phyloP scores from a whole-genome alignment of 495 filamentous ascomycete genomes.

The Lophium mytilinum region DNA sequence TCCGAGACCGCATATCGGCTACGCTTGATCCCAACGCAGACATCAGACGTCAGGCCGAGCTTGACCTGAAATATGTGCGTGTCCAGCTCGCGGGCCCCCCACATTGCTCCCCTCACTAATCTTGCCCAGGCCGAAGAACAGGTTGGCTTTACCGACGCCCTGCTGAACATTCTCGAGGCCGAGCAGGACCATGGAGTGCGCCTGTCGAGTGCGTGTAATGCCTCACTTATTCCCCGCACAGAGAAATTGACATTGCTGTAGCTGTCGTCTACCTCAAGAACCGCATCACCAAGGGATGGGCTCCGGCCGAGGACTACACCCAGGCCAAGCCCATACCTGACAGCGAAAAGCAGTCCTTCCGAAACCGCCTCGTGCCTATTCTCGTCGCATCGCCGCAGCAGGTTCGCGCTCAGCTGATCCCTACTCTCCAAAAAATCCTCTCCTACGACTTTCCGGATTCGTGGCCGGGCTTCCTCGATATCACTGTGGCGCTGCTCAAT shows the following conservation, averaged over 20 bases:
- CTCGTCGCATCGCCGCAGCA: slow-evolving; percentile 70
- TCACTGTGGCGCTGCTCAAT: slow-evolving; percentile 77
- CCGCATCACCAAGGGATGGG: slow-evolving; percentile 85
- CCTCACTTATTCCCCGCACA: slow-evolving; percentile 4
- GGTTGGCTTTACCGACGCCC: slow-evolving; percentile 80
- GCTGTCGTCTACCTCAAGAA: slow-evolving; percentile 98
- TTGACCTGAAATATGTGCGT: slow-evolving; percentile 88
- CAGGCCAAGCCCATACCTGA: slow-evolving; percentile 68
- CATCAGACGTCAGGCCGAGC: slow-evolving; percentile 74
- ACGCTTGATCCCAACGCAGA: slow-evolving; percentile 83
- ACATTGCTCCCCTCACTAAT: slow-evolving; percentile 9
- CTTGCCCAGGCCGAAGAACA: slow-evolving; percentile 74
- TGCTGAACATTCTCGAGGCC: slow-evolving; percentile 79
- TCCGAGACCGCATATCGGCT: slow-evolving; percentile 79
- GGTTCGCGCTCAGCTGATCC: slow-evolving; percentile 83
- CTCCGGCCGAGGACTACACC: slow-evolving; percentile 60
- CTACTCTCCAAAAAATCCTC: slow-evolving; percentile 88
- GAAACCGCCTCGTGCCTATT: slow-evolving; percentile 79
- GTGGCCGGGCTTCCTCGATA: slow-evolving; percentile 90
- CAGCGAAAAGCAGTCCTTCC: slow-evolving; percentile 78
- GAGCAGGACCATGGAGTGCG: slow-evolving; percentile 79
- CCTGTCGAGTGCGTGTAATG: slow-evolving; percentile 64
- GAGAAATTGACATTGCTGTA: slow-evolving; percentile 33
- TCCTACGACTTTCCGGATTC: slow-evolving; percentile 88
- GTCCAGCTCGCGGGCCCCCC: slow-evolving; percentile 7